Evolutionary conservation across 1,284 basidiomycete genomes (phyloP), one percentile per base, ranked within the genome.

Genomic region (Violaceomyces palustris): DNA sequence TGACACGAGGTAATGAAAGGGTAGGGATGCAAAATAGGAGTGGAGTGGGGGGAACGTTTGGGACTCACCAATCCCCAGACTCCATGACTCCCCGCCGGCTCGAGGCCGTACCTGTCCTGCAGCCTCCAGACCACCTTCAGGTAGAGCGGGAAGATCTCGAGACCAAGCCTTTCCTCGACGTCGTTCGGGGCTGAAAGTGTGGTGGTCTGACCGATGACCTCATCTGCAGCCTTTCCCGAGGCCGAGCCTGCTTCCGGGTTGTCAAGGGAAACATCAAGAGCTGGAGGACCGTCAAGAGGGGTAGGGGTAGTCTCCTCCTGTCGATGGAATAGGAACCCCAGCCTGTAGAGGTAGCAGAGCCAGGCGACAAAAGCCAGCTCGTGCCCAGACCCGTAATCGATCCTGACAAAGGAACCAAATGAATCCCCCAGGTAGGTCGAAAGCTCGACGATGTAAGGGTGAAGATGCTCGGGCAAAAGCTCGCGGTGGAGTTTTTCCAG

Each of bases 51-150:
- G n/a, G n/a, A n/a, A n/a, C n/a, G n/a, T n/a, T n/a, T n/a, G n/a
- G n/a, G n/a, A n/a, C n/a, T n/a, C n/a, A n/a, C n/a, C 26, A 99
- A 77, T 0, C 93, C 93, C 93, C 93, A 99, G 0, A 97, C 93
- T 7, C 93, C 93, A 68, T 98, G 94, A 54, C 87, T 91, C 3
- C 93, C 93, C 0, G 93, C 93, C 3, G 94, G 93, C 74, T 98
- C 93, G 6, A 98, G 82, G 34, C 80, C 82, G 72, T 97, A 99
- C 19, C 83, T 81, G 63, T 89, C 86, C 70, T 98, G 94, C 24
- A 96, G 78, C 39, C 80, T 79, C 82, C 89, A 92, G 53, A 85
- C 88, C 21, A 93, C 78, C 29, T 80, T 79, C 34, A 93, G 76
- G 70, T 97, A 98, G 19, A 86, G 80, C 42, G 81, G 74, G 58